phyloP scores from a whole-genome alignment of 805 yeast species.

The Cyberlindnera japonica region DNA sequence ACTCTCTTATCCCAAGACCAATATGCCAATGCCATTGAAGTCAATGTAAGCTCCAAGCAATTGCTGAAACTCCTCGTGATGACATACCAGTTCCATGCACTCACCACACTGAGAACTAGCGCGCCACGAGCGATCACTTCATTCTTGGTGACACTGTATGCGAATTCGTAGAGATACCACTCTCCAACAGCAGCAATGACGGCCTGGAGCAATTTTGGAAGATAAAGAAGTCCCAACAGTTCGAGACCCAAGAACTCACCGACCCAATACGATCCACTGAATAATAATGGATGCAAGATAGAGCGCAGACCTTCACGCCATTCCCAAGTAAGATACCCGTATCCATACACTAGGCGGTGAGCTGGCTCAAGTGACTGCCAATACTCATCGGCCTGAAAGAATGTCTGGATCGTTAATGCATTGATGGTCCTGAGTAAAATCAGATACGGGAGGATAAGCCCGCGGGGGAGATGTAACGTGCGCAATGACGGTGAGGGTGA shows the following conservation, averaged over 20 bases:
- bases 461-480: slow-evolving; percentile 17
- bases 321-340: slow-evolving; percentile 92
- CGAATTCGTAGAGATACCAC: slow-evolving; percentile 48
- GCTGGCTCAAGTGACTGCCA: slow-evolving; percentile 95
- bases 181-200: slow-evolving; percentile 72
- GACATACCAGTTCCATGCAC: slow-evolving; percentile 80
- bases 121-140: slow-evolving; percentile 38
- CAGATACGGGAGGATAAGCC: slow-evolving; percentile 28
- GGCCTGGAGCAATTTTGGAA: slow-evolving; percentile 72
- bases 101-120: slow-evolving; percentile 48
- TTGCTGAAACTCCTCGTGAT: slow-evolving; percentile 84
- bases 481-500: slow-evolving; percentile 7
- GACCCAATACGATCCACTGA: slow-evolving; percentile 42
- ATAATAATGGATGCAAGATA: slow-evolving; percentile 73
- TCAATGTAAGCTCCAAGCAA: slow-evolving; percentile 70
- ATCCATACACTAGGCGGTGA: slow-evolving; percentile 65
- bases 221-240: slow-evolving; percentile 38
- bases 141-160: slow-evolving; percentile 32
- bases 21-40: slow-evolving; percentile 58
- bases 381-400: slow-evolving; percentile 94
- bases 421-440: slow-evolving; percentile 52
- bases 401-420: slow-evolving; percentile 62
- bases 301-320: slow-evolving; percentile 78
- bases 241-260: slow-evolving; percentile 32
- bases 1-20: slow-evolving; percentile 60